phyloP scores from a whole-genome alignment of 2,329 filamentous ascomycete species.

The Trichoderma sp. region DNA sequence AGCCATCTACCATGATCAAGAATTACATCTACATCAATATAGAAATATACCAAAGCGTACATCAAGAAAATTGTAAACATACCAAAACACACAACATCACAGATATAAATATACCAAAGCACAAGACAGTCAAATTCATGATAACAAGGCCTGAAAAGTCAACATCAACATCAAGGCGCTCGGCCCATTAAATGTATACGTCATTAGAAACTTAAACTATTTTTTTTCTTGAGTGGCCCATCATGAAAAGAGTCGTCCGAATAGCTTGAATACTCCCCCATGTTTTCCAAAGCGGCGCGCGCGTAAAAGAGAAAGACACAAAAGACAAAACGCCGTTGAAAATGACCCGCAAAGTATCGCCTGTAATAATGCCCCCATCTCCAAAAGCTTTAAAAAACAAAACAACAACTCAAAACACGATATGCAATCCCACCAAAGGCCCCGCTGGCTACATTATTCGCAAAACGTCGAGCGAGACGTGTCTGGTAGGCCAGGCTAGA shows the following conservation, averaged over 20 bases:
- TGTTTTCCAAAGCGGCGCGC: slow-evolving; percentile 15
- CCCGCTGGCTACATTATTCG: not conserved
- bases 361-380: not conserved
- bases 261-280: slow-evolving; percentile 1
- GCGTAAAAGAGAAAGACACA: not conserved
- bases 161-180: slow-evolving; percentile 7
- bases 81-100: too few species aligned
- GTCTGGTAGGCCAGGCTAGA: not conserved
- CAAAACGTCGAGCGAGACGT: not conserved
- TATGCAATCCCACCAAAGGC: not conserved
- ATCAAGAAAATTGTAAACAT: not conserved
- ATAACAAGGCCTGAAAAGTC: not conserved
- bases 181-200: slow-evolving; percentile 20
- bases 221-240: slow-evolving; percentile 12
- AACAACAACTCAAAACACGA: not conserved
- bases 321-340: slow-evolving; percentile 17
- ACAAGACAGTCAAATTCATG: not conserved
- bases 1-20: not conserved
- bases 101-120: too few species aligned
- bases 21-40: not conserved
- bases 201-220: slow-evolving; percentile 21
- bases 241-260: slow-evolving; percentile 21
- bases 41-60: not conserved
- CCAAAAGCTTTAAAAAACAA: not conserved
- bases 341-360: slow-evolving; percentile 17